Base-by-base conservation (phyloP, 345 rosid species). In the Clausena lansium region DNA sequence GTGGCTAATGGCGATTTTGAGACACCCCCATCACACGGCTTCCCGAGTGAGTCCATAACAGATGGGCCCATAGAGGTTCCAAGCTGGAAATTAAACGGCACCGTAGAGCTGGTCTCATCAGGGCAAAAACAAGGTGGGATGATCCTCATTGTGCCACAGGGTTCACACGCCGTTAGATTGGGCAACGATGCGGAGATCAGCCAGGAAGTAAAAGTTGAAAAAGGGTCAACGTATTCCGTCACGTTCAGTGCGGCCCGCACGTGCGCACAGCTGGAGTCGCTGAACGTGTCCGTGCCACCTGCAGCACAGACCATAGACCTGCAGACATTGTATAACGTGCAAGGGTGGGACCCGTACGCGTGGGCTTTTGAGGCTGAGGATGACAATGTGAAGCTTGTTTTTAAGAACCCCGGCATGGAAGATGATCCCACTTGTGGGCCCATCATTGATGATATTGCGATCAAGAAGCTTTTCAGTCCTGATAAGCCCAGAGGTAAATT, bases 201-300 rank as follows among this genome's bases (percentile, higher is more conserved):
- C 84, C 99, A 96, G 71, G 97, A 94, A 19, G 75, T 96, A 39
- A 73, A 85, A 79, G 94, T 96, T n/a, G 97, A 94, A 81, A 96
- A 93, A 76, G 98, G 99, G 1, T 83, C 89, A 9, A 67, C 83
- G 0, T 96, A 96, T 82, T 90, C 99, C 0, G 91, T 96, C 22
- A 92, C 99, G 33, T 94, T 96, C 82, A 92, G 98, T n/a, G 98
- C 99, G 22, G 97, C 99, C 8, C 97, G 99, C 84, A 96, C 99
- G 65, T 96, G 99, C 81, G 99, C 98, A 0, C 99, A 94, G 86
- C 87, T 94, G 61, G 99, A 96, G 79, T 88, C 98, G 7, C 77
- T 96, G 10, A 96, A 96, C 82, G 97, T 96, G 69, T 96, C 99
- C 19, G 97, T 94, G 67, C 86, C 89, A 11, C 85, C 89, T 4